Conservation (phyloP, 192 early-diverging fungal species). For the Entrophospora sp. region DNA sequence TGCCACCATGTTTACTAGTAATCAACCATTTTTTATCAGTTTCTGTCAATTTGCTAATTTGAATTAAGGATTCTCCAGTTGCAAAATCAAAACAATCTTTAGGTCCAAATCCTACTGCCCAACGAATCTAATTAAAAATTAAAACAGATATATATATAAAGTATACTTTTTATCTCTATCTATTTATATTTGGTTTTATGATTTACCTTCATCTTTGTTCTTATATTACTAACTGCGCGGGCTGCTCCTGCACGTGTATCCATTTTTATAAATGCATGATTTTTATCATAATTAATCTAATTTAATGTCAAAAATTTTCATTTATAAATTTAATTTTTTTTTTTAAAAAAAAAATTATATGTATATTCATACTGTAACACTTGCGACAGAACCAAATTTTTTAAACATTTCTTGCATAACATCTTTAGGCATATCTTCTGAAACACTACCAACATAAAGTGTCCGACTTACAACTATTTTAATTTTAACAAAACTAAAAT, state of each 20-base stretch:
- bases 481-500: no score
- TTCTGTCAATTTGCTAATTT: slow-evolving; percentile 29
- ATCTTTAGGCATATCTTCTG: slow-evolving; percentile 23
- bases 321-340: no score
- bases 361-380: slow-evolving; percentile 20
- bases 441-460: slow-evolving; percentile 32
- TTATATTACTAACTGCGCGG: neutral
- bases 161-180: no score
- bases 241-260: slow-evolving; percentile 25
- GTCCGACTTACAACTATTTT: slow-evolving; percentile 38
- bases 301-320: neutral
- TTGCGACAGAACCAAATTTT: slow-evolving; percentile 26
- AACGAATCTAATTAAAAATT: slow-evolving; percentile 31
- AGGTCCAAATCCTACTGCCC: slow-evolving; percentile 38
- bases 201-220: slow-evolving; percentile 2
- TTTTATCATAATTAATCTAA: slow-evolving; percentile 32
- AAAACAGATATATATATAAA: neutral
- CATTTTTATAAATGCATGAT: slow-evolving; percentile 40
- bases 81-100: slow-evolving; percentile 36
- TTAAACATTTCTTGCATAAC: slow-evolving; percentile 30
- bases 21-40: slow-evolving; percentile 32
- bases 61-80: slow-evolving; percentile 31
- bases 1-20: slow-evolving; percentile 28
- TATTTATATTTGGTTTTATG: slow-evolving; percentile 21
- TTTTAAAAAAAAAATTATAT: no score